These are phyloP conservation scores for Daldinia vernicosa DNA, from an alignment of 495 filamentous ascomycete genomes.

Conservation along the genomic window DNA sequence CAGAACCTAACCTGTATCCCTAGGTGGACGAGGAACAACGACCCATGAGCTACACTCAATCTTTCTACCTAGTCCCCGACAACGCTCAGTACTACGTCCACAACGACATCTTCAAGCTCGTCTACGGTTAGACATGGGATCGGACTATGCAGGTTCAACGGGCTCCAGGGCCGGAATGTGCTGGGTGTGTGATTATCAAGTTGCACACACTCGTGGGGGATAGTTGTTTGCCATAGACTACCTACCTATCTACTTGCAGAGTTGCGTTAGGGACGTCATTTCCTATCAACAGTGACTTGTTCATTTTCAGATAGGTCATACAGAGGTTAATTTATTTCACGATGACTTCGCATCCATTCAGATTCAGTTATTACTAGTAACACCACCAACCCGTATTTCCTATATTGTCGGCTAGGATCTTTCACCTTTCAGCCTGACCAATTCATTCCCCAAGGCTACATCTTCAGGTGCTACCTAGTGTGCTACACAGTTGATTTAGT, in stretches of 20 bases:
- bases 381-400: no score
- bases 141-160: not conserved
- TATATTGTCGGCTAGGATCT: not conserved
- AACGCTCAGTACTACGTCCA: conserved; percentile 79
- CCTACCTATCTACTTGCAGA: conserved; percentile 11
- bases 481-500: no score
- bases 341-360: not conserved
- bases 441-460: no score
- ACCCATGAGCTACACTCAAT: conserved; percentile 86
- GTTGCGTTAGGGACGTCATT: conserved; percentile 7
- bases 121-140: conserved; percentile 61
- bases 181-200: not conserved
- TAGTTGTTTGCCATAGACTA: conserved; percentile 32
- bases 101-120: conserved; percentile 91
- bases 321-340: conserved; percentile 4
- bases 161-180: no score
- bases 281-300: conserved; percentile 2
- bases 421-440: not conserved
- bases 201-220: not conserved
- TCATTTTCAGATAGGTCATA: conserved; percentile 24
- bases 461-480: no score
- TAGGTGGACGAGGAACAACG: conserved; percentile 83
- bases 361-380: not conserved
- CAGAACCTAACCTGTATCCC: conserved; percentile 10
- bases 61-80: conserved; percentile 81